Evolutionary conservation across 148 eudicot genomes (phyloP), one percentile per base, ranked within the genome.

Genomic region (Simmondsia chinensis): DNA sequence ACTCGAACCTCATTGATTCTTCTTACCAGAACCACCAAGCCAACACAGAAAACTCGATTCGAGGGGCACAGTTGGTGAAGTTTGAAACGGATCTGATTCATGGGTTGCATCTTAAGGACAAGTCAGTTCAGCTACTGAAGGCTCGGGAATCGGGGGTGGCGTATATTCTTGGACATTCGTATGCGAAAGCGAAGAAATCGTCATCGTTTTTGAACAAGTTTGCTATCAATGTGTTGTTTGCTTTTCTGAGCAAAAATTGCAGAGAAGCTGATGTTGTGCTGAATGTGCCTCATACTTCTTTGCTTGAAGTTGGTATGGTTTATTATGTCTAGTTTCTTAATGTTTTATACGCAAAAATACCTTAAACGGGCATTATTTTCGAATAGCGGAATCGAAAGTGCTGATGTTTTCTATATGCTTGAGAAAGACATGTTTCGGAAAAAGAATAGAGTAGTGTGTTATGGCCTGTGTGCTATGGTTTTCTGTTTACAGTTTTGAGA

Each of bases 291-390:
- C 73, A 72, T 39, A 52, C 71, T 35, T 77, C 78, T 35, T 54
- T 77, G 45, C 71, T 81, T 37, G 71, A 81, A 61, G 89, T 81
- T 33, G 89, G 89, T 33, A 73, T 77, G 89, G 64, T 74, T 41
- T 81, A 74, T 57, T 63, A 68, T 66, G 89, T 81, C 50, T 77
- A 41, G 43, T 9, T 15, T n/a, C n/a, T n/a, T n/a, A n/a, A n/a
- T n/a, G n/a, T n/a, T n/a, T n/a, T n/a, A n/a, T n/a, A n/a, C n/a
- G n/a, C n/a, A n/a, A n/a, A n/a, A n/a, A n/a, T n/a, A n/a, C n/a
- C n/a, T n/a, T n/a, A n/a, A n/a, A n/a, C n/a, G n/a, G n/a, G n/a
- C n/a, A n/a, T n/a, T n/a, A n/a, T n/a, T n/a, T n/a, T n/a, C n/a
- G n/a, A n/a, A n/a, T n/a, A n/a, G n/a, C n/a, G n/a, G n/a, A n/a